Evolutionary conservation across 2,329 filamentous ascomycete species (phyloP).

Genomic region (Fusarium sp.): DNA sequence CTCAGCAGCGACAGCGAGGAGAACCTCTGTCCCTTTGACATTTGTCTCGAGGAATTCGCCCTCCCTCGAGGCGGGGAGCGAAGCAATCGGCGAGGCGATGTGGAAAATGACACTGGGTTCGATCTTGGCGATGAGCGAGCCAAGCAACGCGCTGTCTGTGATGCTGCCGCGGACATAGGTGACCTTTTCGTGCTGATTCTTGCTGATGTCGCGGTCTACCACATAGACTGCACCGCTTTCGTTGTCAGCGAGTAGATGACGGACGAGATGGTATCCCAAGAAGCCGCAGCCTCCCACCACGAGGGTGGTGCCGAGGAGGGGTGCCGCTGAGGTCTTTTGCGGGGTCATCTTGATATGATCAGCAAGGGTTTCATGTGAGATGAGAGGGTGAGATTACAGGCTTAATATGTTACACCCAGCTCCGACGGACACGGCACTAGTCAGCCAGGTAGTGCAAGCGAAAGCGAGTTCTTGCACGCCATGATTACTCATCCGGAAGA

Average conservation of each 20-base stretch:
- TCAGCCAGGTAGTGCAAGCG: neutral
- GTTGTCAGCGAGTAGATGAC: conserved; percentile 39
- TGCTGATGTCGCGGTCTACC: conserved; percentile 41
- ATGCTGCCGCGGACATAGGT: conserved; percentile 46
- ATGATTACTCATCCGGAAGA: neutral
- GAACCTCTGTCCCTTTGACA: conserved; percentile 45
- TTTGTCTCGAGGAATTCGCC: conserved; percentile 45
- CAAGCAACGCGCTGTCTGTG: conserved; percentile 21
- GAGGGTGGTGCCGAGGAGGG: neutral
- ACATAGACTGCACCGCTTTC: conserved; percentile 42
- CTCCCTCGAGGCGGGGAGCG: conserved; percentile 27
- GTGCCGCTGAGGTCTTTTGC: neutral
- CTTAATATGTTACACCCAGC: neutral
- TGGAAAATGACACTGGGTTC: conserved; percentile 49
- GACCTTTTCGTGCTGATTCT: conserved; percentile 40
- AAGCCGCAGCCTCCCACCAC: conserved; percentile 51
- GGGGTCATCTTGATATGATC: neutral
- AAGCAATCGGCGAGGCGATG: conserved; percentile 45
- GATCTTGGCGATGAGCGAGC: conserved; percentile 35
- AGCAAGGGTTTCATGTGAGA: neutral
- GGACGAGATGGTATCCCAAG: conserved; percentile 49
- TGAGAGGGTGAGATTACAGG: neutral
- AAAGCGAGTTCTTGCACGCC: neutral
- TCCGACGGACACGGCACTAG: neutral
- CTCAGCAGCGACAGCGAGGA: conserved; percentile 41